phyloP scores from a whole-genome alignment of 2,329 filamentous ascomycete species.

The Fusarium ambrosium region DNA sequence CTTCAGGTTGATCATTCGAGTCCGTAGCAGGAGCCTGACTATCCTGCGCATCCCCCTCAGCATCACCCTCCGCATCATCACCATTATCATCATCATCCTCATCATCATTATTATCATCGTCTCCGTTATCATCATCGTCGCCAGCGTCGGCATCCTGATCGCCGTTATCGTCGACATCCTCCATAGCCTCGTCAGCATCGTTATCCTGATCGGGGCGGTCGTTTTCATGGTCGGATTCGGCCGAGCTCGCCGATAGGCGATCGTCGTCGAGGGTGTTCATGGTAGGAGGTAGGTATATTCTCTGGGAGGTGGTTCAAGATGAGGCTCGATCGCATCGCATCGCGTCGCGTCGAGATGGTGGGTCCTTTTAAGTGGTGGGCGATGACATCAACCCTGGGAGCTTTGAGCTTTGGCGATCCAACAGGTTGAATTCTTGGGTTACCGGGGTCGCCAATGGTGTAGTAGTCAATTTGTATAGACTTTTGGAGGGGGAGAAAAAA shows the following conservation, averaged over 20 bases:
- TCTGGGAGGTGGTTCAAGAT: not conserved
- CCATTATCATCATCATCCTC: conserved; percentile 54
- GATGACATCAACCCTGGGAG: not conserved
- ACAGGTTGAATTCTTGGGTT: not conserved
- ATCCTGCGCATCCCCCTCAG: conserved; percentile 56
- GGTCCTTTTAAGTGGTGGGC: not conserved
- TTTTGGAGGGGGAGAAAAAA: not conserved
- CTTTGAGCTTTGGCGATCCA: not conserved
- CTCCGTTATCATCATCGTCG: conserved; percentile 52
- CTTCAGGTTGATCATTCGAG: conserved; percentile 53
- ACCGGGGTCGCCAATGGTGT: not conserved
- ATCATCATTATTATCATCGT: conserved; percentile 53
- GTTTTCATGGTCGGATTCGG: conserved; percentile 51
- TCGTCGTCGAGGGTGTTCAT: conserved; percentile 43
- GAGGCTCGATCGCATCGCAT: conserved; percentile 1
- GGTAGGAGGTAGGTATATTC: not conserved
- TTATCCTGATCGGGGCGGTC: conserved; percentile 49
- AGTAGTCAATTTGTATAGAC: not conserved
- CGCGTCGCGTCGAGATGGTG: not conserved
- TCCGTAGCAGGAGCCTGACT: conserved; percentile 45
- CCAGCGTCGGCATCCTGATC: conserved; percentile 52
- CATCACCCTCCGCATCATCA: conserved; percentile 54
- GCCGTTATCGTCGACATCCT: conserved; percentile 60
- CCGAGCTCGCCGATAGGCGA: conserved; percentile 42
- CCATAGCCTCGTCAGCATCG: conserved; percentile 71